Evolutionary conservation across 108 stramenopile species (phyloP), one percentile per base, ranked within the genome.

Genomic region (Conticribra guillardii): DNA sequence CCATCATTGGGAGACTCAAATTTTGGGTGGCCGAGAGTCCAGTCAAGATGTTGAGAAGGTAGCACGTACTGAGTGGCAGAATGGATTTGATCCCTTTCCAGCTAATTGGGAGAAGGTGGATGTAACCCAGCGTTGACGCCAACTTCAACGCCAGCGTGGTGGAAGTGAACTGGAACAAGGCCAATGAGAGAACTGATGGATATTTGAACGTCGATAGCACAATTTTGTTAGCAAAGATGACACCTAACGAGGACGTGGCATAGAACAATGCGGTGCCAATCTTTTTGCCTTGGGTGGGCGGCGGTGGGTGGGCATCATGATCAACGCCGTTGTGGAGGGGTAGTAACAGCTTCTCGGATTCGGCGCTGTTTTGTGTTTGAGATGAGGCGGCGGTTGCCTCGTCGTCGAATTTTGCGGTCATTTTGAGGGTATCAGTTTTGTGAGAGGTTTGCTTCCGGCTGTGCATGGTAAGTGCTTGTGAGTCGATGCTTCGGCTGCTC

Each of bases 1-100:
- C 86, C 83, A 89, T 87, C 87, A 89, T 89, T 53, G 88, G 88
- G 27, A 89, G 59, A 53, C 50, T 78, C 15, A 89, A 48, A 44
- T 66, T 69, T 47, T 86, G 68, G 30, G 88, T 89, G 44, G 85
- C 86, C 1, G 76, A 82, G 2, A 89, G 78, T 4, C 88, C 88
- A 22, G 79, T 86, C 14, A 89, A 32, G 41, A 88, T 86, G 54
- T 89, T 86, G 24, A 81, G 65, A 16, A 88, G 60, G 47, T 86
- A 89, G 3, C 87, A 70, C n/a, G 87, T 58, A 45, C 82, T 83
- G 21, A 89, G 51, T 9, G 88, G 88, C 44, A 69, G 26, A 8
- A 86, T 69, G 24, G 80, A 74, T 28, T 63, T 34, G 18, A 85
- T 50, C 0, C 78, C 83, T 9, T 53, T 31, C 41, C 47, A 29